Evolutionary conservation across 352 stramenopile species (phyloP), one percentile per base, ranked within the genome.

Genomic region (Pythium guiyangense): DNA sequence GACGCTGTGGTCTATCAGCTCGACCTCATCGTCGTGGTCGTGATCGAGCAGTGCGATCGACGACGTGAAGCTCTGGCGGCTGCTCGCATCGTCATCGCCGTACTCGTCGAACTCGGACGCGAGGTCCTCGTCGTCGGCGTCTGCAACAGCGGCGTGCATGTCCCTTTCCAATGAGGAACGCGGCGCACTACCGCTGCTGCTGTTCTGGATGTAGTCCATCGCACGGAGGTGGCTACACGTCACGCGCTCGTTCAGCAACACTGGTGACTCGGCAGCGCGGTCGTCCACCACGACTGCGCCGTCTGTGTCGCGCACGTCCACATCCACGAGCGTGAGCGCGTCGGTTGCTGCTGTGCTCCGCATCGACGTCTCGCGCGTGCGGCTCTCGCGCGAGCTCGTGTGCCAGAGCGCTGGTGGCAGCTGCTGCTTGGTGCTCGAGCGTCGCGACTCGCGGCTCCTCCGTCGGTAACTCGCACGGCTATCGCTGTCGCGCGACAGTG

Each of bases 31-130:
- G 29, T 67, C 57, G 31, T 60, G 58, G 27, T 73, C 67, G 10
- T 76, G 47, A 31, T 86, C 77, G 49, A 87, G 34, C 20, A 87
- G 67, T 25, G 77, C 74, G 29, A 87, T 73, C 9, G 77, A 87
- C 26, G 77, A 87, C 17, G 64, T 67, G 46, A 69, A 70, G 57
- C 75, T 86, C 50, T 65, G 63, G 1, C 66, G 70, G 26, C 40
- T 49, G 26, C 69, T 59, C n/a, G 26, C 22, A 25, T 63, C 55
- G 20, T 27, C 49, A 26, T 67, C 57, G 22, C 63, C 55, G 5
- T 58, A 56, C 1, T 66, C 70, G 45, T 77, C 65, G 48, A 64
- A 63, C 64, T 59, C 54, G 49, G 58, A 77, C 64, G 63, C 40
- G 20, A 50, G 45, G 10, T 70, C 66, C 31, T 74, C 67, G 40